Percentiles rank a stretch among this genome's conserved stretches.
Evolutionary conservation across 75 land plant species (phyloP).

Genomic region (Chamaecyparis obtusa): DNA sequence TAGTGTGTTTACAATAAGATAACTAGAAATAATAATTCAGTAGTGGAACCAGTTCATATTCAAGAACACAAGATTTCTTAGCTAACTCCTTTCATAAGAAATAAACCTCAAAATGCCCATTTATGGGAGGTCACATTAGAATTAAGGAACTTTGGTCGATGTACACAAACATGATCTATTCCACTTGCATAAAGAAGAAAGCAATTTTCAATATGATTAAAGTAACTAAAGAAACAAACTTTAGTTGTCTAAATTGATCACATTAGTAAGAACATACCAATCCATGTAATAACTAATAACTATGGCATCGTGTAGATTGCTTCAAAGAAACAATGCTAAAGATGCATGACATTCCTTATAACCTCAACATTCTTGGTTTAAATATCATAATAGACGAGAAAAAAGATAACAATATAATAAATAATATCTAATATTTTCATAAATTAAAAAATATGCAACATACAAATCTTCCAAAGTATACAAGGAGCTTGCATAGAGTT

Average conservation of each 20-base stretch:
- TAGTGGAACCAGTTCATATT: too few relatives aligned
- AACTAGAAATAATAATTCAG: too few relatives aligned
- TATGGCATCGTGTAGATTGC: neutral
- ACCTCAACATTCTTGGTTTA: neutral
- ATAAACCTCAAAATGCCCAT: slow-evolving; percentile 96
- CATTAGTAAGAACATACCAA: neutral
- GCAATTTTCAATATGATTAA: neutral
- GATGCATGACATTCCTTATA: neutral
- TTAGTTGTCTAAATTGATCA: slow-evolving; percentile 2
- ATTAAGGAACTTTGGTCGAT: slow-evolving; percentile 94
- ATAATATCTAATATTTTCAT: neutral
- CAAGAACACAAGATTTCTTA: too few relatives aligned
- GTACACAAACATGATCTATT: slow-evolving; percentile 93
- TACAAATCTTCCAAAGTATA: neutral
- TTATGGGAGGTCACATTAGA: slow-evolving; percentile 99
- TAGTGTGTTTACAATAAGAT: too few relatives aligned
- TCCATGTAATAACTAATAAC: neutral
- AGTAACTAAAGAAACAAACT: neutral
- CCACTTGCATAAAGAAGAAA: slow-evolving; percentile 38
- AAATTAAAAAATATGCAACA: neutral
- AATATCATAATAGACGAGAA: neutral
- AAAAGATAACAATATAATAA: neutral
- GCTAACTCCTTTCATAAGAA: too few relatives aligned
- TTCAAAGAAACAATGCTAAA: neutral
- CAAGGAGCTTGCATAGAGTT: slow-evolving; percentile 8